Base-by-base conservation (phyloP, 2,329 filamentous ascomycete species). In the Fusarium fujikuroi region DNA sequence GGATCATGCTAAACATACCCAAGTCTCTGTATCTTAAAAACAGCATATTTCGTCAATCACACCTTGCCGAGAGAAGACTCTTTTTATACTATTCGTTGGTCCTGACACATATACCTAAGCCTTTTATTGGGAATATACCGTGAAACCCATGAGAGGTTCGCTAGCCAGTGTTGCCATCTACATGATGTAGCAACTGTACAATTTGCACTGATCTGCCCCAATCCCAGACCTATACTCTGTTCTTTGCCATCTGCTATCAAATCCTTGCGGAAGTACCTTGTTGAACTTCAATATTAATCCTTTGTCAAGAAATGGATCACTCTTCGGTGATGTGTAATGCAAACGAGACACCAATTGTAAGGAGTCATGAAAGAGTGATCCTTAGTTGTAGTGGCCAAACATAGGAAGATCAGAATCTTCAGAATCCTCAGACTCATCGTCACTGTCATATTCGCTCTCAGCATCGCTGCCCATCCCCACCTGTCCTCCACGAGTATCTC, bases 401-500 rank as follows among this genome's bases (percentile, higher is more conserved):
- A 42, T 18, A 15, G 54, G 60, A n/a, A 46, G 43, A 9, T 49
- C 40, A 9, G 34, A 21, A n/a, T 42, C 37, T 8, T 39, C 57
- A 15, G 44, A 34, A 2, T 44, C 39, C 30, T 68, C 42, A 28
- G 16, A 62, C 25, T 54, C 47, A 15, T 36, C 16, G 9, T 62
- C 43, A 12, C 44, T 36, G 28, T 60, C 47, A 16, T 57, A 59
- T 21, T 47, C 56, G 11, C 56, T 50, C 40, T 58, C 63, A 44
- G 32, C 43, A 42, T 69, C 50, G 11, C 69, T 69, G 0, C 19
- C 54, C 11, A 69, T 60, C 0, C 43, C 67, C 37, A 44, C 15
- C n/a, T 70, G 49, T 9, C 50, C 39, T n/a, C 66, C 65, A 15
- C 66, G 61, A 9, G 70, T 62, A 7, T 73, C 66, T 2, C 70